Evolutionary conservation across 2,329 filamentous ascomycete genomes (phyloP).

Genomic region (Neodidymelliopsis sp.): DNA sequence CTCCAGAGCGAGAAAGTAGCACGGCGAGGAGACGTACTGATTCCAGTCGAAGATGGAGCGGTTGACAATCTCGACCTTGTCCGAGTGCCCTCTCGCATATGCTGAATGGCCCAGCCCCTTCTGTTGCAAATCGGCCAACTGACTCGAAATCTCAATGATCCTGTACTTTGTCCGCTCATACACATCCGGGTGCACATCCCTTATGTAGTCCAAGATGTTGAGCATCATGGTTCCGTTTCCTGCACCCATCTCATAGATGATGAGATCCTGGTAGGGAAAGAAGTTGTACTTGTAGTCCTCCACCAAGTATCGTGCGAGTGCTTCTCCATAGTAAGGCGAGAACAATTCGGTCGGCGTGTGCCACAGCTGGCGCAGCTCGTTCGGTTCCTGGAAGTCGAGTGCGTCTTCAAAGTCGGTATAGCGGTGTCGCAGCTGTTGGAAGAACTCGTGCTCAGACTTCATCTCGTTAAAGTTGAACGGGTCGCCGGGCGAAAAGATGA

Average conservation of each 20-base stretch:
- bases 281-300: conserved; percentile 94
- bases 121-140: conserved; percentile 79
- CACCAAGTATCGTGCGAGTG: conserved; percentile 93
- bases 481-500: conserved; percentile 91
- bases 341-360: conserved; percentile 98
- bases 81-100: conserved; percentile 75
- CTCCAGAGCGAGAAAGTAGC: conserved; percentile 97
- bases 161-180: conserved; percentile 93
- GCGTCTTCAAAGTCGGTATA: conserved; percentile 91
- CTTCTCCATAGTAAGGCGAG: conserved; percentile 94
- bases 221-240: conserved; percentile 98
- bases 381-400: conserved; percentile 75
- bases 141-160: conserved; percentile 92
- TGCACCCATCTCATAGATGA: conserved; percentile 98
- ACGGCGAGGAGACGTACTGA: conserved; percentile 84
- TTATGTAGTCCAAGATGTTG: conserved; percentile 97
- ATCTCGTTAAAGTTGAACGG: conserved; percentile 88
- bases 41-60: conserved; percentile 94
- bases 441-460: conserved; percentile 85
- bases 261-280: conserved; percentile 94
- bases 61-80: conserved; percentile 94
- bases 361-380: conserved; percentile 90
- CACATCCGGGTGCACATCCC: conserved; percentile 85
- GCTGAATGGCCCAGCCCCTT: conserved; percentile 72
- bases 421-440: conserved; percentile 74